Evolutionary conservation across 805 yeast species (phyloP), one percentile per base, ranked within the genome.

Genomic region (Spencermartinsiella europaea): DNA sequence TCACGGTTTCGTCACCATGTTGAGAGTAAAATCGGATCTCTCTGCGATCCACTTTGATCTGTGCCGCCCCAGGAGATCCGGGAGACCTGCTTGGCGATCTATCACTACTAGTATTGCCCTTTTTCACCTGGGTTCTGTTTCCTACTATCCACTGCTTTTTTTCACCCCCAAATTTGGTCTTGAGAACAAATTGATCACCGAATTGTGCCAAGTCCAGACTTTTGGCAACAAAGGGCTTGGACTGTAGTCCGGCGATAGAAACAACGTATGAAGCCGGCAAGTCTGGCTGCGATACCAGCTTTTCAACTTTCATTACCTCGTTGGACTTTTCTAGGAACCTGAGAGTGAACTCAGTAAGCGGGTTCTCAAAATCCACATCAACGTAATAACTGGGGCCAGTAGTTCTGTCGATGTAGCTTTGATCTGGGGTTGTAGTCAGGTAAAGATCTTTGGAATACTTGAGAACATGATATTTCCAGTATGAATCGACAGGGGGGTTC

Each of bases 381-480:
- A 81, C 76, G 53, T 73, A 77, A 55, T 76, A 80, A 2, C 85
- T 80, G 0, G 88, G 88, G 0, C 79, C 85, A 52, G 72, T 70
- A 27, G 84, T 66, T 45, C 83, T 75, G 52, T 73, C 75, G 33
- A 76, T 61, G 58, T 83, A 88, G 50, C 75, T 72, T 16, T 69
- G 62, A 19, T 79, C 80, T 0, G 89, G 89, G 54, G 80, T 83
- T 0, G 90, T 83, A 1, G 88, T 75, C 39, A 83, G 57, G 57
- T 81, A 81, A 40, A 80, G 64, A 53, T 76, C 80, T 34, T 69
- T 71, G 8, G 80, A 79, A 43, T 79, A 65, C 45, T 70, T 72
- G 20, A 79, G 58, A 3, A 81, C 66, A 57, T 83, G 89, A 56
- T 82, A 83, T 57, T 81, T 81, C 81, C 83, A 80, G 52, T 71